These are phyloP conservation scores for Pleurotus tuber-regium DNA, from an alignment of 768 basidiomycete genomes.

Conservation along the genomic window DNA sequence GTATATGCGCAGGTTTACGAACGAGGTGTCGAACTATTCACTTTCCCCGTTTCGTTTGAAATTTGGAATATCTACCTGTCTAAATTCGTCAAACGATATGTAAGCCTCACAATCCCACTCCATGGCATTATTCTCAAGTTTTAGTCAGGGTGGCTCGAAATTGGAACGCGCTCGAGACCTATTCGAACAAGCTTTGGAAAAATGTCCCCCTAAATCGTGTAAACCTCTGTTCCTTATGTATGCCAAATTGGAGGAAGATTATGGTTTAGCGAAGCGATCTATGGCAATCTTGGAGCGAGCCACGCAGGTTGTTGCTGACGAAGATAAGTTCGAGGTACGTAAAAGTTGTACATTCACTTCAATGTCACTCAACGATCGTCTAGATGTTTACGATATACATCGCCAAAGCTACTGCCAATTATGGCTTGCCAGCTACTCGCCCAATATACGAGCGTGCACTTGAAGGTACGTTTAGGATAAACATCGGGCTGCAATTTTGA, in stretches of 20 bases:
- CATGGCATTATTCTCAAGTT: conserved; percentile 6
- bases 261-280: conserved; percentile 91
- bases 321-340: conserved; percentile 92
- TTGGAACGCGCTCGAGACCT: conserved; percentile 95
- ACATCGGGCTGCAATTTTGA: no score
- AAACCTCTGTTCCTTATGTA: conserved; percentile 97
- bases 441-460: conserved; percentile 96
- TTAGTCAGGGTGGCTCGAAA: conserved; percentile 79
- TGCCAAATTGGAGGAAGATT: conserved; percentile 92
- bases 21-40: conserved; percentile 94
- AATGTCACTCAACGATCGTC: background rate
- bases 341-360: background rate
- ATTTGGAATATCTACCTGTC: conserved; percentile 99
- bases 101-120: conserved; percentile 35
- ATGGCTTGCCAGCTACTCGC: conserved; percentile 92
- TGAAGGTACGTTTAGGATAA: conserved; percentile 57
- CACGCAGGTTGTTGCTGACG: conserved; percentile 77
- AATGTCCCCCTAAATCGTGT: conserved; percentile 92
- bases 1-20: conserved; percentile 73
- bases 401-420: conserved; percentile 94
- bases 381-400: conserved; percentile 98
- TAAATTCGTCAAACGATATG: conserved; percentile 96
- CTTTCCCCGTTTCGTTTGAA: conserved; percentile 97
- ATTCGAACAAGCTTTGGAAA: conserved; percentile 96
- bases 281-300: conserved; percentile 97